Conservation (phyloP, 305 asterid species). For the Striga hermonthica region DNA sequence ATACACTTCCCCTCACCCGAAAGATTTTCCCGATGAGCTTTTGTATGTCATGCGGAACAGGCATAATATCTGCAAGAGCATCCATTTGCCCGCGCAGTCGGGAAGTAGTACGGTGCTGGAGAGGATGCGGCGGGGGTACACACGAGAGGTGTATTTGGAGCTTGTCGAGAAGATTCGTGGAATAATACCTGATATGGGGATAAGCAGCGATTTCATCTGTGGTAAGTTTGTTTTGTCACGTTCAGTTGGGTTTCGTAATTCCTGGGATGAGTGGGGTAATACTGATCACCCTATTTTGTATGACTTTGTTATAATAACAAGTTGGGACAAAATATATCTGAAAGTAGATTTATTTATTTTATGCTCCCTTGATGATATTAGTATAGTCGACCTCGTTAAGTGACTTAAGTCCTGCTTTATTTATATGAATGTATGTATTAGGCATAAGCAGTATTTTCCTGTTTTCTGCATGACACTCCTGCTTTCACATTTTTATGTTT, state of each 20-base stretch:
- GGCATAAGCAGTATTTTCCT: no score
- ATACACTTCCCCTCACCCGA: constrained; percentile 97
- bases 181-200: constrained; percentile 82
- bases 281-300: constrained; percentile 12
- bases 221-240: constrained; percentile 47
- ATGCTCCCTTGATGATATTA: background rate
- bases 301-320: background rate
- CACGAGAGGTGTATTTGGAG: constrained; percentile 81
- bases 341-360: background rate
- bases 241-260: constrained; percentile 21
- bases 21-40: constrained; percentile 90
- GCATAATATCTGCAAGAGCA: constrained; percentile 84
- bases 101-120: constrained; percentile 86
- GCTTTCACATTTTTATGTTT: no score
- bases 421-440: no score
- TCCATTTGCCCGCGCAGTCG: constrained; percentile 94
- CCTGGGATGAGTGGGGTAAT: constrained; percentile 14
- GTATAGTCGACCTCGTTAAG: constrained; percentile 9
- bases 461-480: no score
- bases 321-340: constrained; percentile 8
- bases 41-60: constrained; percentile 84
- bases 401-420: constrained; percentile 6
- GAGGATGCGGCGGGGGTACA: constrained; percentile 92
- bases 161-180: constrained; percentile 72
- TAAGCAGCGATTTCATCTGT: constrained; percentile 92